Percentiles rank a stretch among this genome's conserved stretches.
Conservation (phyloP, 371 early-diverging fungal genomes). For the Basidiobolus meristosporus region DNA sequence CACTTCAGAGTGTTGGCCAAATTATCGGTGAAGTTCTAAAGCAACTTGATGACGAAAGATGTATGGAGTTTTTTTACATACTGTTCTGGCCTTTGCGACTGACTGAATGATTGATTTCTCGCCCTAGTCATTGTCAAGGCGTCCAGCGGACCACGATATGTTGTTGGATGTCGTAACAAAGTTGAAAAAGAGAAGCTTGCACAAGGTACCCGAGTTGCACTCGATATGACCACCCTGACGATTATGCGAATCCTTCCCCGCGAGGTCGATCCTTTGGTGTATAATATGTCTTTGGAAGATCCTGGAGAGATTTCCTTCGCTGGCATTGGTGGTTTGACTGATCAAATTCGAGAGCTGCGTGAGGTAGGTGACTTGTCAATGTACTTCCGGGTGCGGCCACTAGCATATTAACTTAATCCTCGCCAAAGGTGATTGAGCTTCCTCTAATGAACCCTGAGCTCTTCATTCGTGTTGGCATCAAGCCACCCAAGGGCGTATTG, state of each 20-base stretch:
- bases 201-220: constrained; percentile 90
- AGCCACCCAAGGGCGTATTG: constrained; percentile 94
- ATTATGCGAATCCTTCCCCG: constrained; percentile 97
- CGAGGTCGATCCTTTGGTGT: constrained; percentile 98
- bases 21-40: constrained; percentile 98
- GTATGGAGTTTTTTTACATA: constrained; percentile 20
- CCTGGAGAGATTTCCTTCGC: constrained; percentile 93
- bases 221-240: constrained; percentile 99
- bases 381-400: too few relatives aligned
- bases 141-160: constrained; percentile 96
- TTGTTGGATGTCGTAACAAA: constrained; percentile 94
- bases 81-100: not conserved
- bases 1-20: constrained; percentile 97
- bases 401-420: too few relatives aligned
- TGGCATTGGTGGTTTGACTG: constrained; percentile 92
- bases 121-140: constrained; percentile 99
- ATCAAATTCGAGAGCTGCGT: constrained; percentile 96
- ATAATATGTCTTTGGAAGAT: constrained; percentile 97
- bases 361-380: constrained; percentile 37
- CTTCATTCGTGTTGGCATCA: constrained; percentile 95
- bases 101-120: too few relatives aligned
- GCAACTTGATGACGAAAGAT: constrained; percentile 93
- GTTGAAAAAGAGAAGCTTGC: constrained; percentile 86
- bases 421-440: constrained; percentile 79
- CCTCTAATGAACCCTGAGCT: constrained; percentile 98